Evolutionary conservation across 441 rosid genomes (phyloP).

Genomic region (Viola pubescens): DNA sequence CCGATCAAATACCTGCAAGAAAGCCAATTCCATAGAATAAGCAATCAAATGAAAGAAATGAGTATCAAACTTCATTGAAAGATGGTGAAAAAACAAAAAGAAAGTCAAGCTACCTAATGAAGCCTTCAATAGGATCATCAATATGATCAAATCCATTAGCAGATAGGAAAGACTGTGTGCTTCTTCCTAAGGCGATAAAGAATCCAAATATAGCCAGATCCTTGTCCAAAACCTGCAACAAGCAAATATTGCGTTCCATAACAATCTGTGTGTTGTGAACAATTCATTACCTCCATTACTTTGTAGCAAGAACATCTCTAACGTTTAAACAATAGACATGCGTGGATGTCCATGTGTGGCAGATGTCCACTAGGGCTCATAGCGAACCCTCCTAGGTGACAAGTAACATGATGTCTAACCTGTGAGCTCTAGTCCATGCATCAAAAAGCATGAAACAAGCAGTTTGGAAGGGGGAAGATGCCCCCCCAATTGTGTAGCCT

Average conservation of each 20-base stretch:
- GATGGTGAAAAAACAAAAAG: background rate
- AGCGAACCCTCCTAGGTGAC: background rate
- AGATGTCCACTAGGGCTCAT: background rate
- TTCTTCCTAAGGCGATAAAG: constrained; percentile 92
- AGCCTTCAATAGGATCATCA: constrained; percentile 61
- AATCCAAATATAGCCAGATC: constrained; percentile 99
- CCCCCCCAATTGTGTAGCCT: too few relatives aligned
- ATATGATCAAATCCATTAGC: constrained; percentile 66
- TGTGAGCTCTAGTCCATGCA: too few relatives aligned
- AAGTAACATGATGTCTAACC: too few relatives aligned
- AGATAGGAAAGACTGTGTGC: constrained; percentile 63
- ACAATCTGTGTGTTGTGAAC: constrained; percentile 8
- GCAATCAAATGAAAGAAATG: background rate
- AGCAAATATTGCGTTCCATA: constrained; percentile 19
- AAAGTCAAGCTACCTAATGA: constrained; percentile 52
- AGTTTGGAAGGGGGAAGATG: too few relatives aligned
- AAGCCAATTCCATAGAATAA: constrained; percentile 14
- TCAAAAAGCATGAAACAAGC: too few relatives aligned
- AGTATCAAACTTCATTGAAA: constrained; percentile 6
- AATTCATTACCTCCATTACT: background rate
- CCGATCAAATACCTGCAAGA: constrained; percentile 75
- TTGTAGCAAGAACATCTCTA: background rate
- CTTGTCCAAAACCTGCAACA: constrained; percentile 84
- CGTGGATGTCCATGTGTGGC: background rate
- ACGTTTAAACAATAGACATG: background rate